Evolutionary conservation across 148 eudicot genomes (phyloP).

Genomic region (Amaranthus palmeri): DNA sequence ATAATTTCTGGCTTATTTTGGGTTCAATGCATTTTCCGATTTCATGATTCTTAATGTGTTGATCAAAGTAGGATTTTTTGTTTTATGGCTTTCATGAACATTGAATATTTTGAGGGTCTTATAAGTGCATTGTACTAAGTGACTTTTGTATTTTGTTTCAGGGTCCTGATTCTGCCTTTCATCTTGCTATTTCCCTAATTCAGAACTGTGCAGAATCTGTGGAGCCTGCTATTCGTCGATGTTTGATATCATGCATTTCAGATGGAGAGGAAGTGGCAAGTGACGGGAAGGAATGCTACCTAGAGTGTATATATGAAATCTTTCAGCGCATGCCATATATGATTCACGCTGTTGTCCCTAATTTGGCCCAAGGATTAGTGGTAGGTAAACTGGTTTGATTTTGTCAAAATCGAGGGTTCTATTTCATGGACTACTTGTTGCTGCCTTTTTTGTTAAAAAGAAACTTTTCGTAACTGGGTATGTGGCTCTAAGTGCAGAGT

Average conservation of each 20-base stretch:
- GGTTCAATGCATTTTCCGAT: neutral
- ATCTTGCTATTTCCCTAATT: constrained; percentile 65
- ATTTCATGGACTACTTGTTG: neutral
- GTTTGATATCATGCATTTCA: constrained; percentile 68
- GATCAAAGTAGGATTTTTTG: neutral
- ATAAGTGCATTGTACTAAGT: neutral
- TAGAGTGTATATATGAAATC: constrained; percentile 64
- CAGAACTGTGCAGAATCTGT: constrained; percentile 51
- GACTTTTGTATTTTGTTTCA: constrained; percentile 22
- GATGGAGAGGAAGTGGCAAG: constrained; percentile 50
- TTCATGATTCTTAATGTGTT: neutral
- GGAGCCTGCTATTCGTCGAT: constrained; percentile 53
- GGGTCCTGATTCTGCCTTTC: constrained; percentile 60
- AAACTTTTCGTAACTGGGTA: constrained; percentile 17
- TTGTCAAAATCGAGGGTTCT: constrained; percentile 1
- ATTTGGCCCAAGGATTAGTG: constrained; percentile 62
- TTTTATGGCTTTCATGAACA: neutral
- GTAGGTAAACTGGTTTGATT: constrained; percentile 29
- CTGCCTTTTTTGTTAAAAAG: neutral
- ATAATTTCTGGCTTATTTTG: neutral
- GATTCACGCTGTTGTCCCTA: constrained; percentile 69
- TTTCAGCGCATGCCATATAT: constrained; percentile 59
- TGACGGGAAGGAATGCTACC: constrained; percentile 66
- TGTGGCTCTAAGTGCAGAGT: constrained; percentile 47
- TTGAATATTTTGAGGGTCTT: neutral